These are phyloP conservation scores for Peterozyma toletana DNA, from an alignment of 805 yeast species.

Conservation along the genomic window DNA sequence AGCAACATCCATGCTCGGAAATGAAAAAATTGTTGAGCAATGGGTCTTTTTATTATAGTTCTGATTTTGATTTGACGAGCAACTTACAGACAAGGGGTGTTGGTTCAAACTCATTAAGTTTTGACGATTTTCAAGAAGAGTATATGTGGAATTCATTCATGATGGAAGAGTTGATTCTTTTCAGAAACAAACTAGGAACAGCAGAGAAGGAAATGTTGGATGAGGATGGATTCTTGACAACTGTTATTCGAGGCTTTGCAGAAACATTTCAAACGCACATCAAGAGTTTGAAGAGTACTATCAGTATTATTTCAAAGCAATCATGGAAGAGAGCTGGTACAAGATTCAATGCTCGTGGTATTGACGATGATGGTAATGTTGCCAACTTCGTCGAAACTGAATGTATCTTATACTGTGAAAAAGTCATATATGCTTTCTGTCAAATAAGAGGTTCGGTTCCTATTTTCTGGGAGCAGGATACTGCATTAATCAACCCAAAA, in stretches of 20 bases:
- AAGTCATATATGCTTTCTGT: conserved; percentile 62
- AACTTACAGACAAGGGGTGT: conserved; percentile 72
- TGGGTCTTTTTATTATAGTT: conserved; percentile 89
- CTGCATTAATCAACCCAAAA: conserved; percentile 85
- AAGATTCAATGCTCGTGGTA: conserved; percentile 88
- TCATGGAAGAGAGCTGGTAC: conserved; percentile 99
- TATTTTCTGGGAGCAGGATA: conserved; percentile 96
- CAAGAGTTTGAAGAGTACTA: conserved; percentile 26
- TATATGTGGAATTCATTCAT: conserved; percentile 97
- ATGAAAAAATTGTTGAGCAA: conserved; percentile 69
- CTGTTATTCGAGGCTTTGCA: conserved; percentile 94
- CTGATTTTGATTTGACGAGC: conserved; percentile 90
- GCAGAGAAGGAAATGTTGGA: conserved; percentile 58
- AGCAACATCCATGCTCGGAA: conserved; percentile 79
- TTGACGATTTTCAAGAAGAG: conserved; percentile 65
- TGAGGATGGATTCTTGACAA: conserved; percentile 74
- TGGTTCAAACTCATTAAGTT: conserved; percentile 33
- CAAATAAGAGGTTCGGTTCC: conserved; percentile 97
- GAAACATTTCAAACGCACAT: conserved; percentile 50
- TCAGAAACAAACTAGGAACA: conserved; percentile 62
- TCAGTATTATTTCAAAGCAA: conserved; percentile 82
- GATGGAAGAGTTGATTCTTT: conserved; percentile 74
- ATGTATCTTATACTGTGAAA: conserved; percentile 52
- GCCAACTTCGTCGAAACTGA: conserved; percentile 97
- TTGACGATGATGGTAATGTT: conserved; percentile 91